These are phyloP conservation scores for Tanacetum coccineum DNA, from an alignment of 129 eudicot genomes.

Conservation along the genomic window DNA sequence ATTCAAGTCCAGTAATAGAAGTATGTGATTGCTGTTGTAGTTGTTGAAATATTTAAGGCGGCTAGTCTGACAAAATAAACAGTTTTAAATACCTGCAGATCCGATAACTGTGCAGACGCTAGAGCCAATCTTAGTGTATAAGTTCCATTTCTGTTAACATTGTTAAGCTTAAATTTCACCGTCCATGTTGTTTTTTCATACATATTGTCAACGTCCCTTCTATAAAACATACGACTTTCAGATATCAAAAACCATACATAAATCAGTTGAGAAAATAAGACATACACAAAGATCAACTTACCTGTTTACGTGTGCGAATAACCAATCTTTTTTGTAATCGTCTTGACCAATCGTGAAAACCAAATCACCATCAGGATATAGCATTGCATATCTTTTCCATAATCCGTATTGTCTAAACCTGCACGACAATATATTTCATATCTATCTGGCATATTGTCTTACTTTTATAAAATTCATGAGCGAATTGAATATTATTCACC, in stretches of 20 bases:
- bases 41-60: no score
- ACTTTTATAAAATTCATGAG: neutral
- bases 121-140: slow-evolving; percentile 72
- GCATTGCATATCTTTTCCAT: slow-evolving; percentile 44
- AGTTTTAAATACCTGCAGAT: slow-evolving; percentile 48
- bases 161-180: slow-evolving; percentile 51
- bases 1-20: no score
- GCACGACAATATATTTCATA: neutral
- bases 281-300: slow-evolving; percentile 20
- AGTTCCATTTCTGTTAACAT: slow-evolving; percentile 31
- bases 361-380: slow-evolving; percentile 37
- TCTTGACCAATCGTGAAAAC: slow-evolving; percentile 33
- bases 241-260: neutral
- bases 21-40: no score
- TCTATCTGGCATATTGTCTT: neutral
- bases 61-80: neutral
- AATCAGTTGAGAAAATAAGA: neutral
- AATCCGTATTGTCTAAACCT: slow-evolving; percentile 41
- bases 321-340: slow-evolving; percentile 34
- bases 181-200: slow-evolving; percentile 81
- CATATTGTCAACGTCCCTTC: slow-evolving; percentile 45
- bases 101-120: slow-evolving; percentile 57
- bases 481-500: slow-evolving; percentile 26
- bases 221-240: slow-evolving; percentile 4
- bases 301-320: slow-evolving; percentile 40